A percentile compares a stretch with the other conserved stretches of the same genome.
Evolutionary conservation across 2,329 filamentous ascomycete species (phyloP).

Genomic region (Geosmithia morbida): DNA sequence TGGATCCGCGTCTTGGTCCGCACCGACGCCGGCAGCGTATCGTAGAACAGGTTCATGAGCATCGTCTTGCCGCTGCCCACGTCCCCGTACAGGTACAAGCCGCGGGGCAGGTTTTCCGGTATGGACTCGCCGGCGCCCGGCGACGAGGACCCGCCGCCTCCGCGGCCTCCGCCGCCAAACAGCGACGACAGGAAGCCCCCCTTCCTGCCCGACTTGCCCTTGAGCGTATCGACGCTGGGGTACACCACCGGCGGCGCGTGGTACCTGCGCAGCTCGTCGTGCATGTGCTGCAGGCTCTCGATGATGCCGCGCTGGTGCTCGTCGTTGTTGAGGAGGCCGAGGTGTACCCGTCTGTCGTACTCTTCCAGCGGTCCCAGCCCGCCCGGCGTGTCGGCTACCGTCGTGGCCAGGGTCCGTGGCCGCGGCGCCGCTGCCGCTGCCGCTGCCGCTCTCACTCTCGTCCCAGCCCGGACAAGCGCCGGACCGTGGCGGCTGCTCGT

Average conservation of each 20-base stretch:
- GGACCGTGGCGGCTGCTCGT: not conserved
- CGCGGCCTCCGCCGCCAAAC: conserved; percentile 34
- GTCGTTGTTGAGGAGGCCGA: conserved; percentile 67
- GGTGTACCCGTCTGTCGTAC: conserved; percentile 69
- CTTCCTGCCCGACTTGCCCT: conserved; percentile 30
- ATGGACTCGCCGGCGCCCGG: conserved; percentile 27
- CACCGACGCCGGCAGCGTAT: conserved; percentile 72
- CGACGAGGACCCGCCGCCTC: conserved; percentile 18
- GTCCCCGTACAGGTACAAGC: conserved; percentile 90
- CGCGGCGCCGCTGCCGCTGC: not conserved
- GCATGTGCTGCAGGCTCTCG: conserved; percentile 74
- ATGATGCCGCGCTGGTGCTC: conserved; percentile 88
- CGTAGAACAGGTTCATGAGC: conserved; percentile 98
- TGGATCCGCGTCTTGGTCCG: conserved; percentile 81
- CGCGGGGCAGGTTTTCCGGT: conserved; percentile 64
- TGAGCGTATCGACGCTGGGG: conserved; percentile 57
- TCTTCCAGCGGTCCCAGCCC: conserved; percentile 63
- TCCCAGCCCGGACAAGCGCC: too few relatives aligned
- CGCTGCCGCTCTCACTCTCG: too few relatives aligned
- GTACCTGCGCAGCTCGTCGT: conserved; percentile 69
- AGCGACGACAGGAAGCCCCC: conserved; percentile 42
- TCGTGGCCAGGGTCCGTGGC: conserved; percentile 1
- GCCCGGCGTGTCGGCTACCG: conserved; percentile 10
- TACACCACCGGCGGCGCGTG: conserved; percentile 58
- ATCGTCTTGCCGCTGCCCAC: conserved; percentile 98